These are phyloP conservation scores for Solanum chacoense DNA, from an alignment of 305 asterid species.

Conservation along the genomic window DNA sequence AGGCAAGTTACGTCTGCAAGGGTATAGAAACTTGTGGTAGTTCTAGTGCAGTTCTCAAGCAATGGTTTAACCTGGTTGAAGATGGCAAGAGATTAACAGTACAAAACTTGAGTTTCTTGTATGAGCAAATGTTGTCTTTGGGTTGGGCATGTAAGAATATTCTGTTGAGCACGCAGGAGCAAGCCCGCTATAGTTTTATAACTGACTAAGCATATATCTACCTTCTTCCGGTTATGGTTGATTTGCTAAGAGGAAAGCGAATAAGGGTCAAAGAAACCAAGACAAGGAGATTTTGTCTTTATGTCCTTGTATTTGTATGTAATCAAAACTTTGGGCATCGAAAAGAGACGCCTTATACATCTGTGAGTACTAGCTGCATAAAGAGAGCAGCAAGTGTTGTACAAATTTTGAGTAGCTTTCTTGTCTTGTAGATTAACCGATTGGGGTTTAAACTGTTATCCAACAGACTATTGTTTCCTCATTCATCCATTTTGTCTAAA, in stretches of 20 bases:
- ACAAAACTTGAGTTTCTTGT: constrained; percentile 18
- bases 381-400: neutral
- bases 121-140: constrained; percentile 36
- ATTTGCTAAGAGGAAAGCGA: neutral
- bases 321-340: neutral
- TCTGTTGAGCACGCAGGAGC: constrained; percentile 65
- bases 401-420: neutral
- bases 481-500: neutral
- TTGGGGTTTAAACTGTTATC: neutral
- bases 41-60: constrained; percentile 15
- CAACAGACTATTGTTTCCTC: neutral
- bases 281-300: neutral
- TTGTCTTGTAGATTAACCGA: neutral
- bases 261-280: neutral
- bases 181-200: constrained; percentile 50
- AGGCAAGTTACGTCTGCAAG: constrained; percentile 67
- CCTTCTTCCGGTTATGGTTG: neutral
- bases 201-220: constrained; percentile 17
- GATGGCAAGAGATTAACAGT: constrained; percentile 46
- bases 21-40: constrained; percentile 25
- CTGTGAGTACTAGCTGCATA: neutral
- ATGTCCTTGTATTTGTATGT: neutral
- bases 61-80: constrained; percentile 52
- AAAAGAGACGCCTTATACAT: neutral
- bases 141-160: constrained; percentile 74